Conservation (phyloP, 1,284 basidiomycete species). For the Cutaneotrichosporon mucoides region DNA sequence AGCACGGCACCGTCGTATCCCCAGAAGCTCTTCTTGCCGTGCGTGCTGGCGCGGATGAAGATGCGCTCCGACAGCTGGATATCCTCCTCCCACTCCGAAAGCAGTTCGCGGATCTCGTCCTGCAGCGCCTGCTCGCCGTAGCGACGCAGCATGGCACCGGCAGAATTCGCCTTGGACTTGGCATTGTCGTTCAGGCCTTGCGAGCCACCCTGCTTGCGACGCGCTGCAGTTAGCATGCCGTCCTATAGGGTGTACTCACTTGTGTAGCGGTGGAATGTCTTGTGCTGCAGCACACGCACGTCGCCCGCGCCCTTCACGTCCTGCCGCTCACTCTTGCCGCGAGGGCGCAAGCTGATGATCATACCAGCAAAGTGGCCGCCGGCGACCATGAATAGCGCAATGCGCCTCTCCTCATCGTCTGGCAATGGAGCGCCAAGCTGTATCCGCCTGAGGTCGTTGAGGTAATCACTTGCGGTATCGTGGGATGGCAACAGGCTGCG, state of each 20-base stretch:
- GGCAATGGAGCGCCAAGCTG: conserved; percentile 53
- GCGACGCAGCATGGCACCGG: conserved; percentile 87
- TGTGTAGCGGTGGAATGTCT: conserved; percentile 98
- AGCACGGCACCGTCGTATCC: conserved; percentile 72
- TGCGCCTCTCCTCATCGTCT: conserved; percentile 64
- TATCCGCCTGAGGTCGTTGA: conserved; percentile 58
- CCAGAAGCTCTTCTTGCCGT: conserved; percentile 80
- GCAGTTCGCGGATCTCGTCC: conserved; percentile 82
- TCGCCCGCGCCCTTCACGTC: conserved; percentile 54
- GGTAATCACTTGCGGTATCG: conserved; percentile 47
- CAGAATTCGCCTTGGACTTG: conserved; percentile 88
- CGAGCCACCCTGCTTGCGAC: conserved; percentile 94
- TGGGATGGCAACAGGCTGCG: conserved; percentile 64
- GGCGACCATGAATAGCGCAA: conserved; percentile 93
- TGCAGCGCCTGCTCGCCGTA: conserved; percentile 91
- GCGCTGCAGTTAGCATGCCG: conserved; percentile 52
- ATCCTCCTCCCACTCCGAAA: conserved; percentile 79
- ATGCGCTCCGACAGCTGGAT: conserved; percentile 75
- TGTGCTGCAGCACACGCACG: conserved; percentile 78
- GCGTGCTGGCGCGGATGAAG: conserved; percentile 79
- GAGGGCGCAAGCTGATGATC: conserved; percentile 59
- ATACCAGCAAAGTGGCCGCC: conserved; percentile 97
- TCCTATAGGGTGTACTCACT: conserved; percentile 55
- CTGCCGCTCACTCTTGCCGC: conserved; percentile 58
- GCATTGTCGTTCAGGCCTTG: conserved; percentile 90